Base-by-base conservation (phyloP, 768 basidiomycete genomes). In the Auricularia sp. region DNA sequence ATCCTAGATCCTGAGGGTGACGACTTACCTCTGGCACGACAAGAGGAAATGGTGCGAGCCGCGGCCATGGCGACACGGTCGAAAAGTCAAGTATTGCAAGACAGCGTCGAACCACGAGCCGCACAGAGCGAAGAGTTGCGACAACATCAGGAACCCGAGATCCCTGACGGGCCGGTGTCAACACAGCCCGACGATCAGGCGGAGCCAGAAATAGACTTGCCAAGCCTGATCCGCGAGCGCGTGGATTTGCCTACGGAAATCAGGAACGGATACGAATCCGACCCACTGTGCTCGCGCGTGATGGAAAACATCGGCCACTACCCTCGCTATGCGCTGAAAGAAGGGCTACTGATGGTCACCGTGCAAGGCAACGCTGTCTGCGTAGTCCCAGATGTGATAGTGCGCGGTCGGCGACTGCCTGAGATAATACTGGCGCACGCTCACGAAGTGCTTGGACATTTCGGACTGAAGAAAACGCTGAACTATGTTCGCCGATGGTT, bases 281-380 rank as follows among this genome's bases (percentile, higher is more conserved):
- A 51, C 21, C 11, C 16, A 16, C 5, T 51, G 47, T 51, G 47
- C 16, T 16, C 47, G 21, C 14, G 21, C 6, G 18, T 51, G 18
- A 8, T 51, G 16, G 47, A 8, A 6, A 21, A 51, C 47, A 8
- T 16, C 5, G 47, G 21, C 21, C 16, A 16, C 16, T 21, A 51
- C 21, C 6, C 6, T 1, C 14, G 6, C 6, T 51, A 12, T 51
- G 11, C 18, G 6, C 11, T 51, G 47, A 16, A 51, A 6, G 6
- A 21, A 8, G 21, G 21, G 47, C 6, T 51, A 1, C 14, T 51
- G 6, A 18, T 51, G 6, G 8, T 51, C 16, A 6, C 6, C 8
- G 11, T 18, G 16, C 14, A 12, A 16, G 11, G 47, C 43, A 51
- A 51, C 74, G 73, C 61, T 71, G 72, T 1, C 61, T 68, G 62